These are phyloP conservation scores for Clavispora santaluciae DNA, from an alignment of 805 yeast species.

Conservation along the genomic window DNA sequence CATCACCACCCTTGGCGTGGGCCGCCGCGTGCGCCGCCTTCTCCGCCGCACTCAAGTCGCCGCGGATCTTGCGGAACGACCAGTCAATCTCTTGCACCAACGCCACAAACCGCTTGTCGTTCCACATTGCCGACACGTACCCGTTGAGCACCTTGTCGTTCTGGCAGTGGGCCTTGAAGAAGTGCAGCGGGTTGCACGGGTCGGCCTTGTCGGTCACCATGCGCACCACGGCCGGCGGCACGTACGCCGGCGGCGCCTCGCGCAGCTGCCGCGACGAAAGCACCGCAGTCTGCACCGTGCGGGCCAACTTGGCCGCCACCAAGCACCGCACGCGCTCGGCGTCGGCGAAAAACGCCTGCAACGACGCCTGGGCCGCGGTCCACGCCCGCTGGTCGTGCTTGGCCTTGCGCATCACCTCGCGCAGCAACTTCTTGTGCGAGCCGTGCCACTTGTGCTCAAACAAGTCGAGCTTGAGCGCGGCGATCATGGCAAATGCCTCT, in stretches of 20 bases:
- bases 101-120: slow-evolving; percentile 36
- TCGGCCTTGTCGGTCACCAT: slow-evolving; percentile 24
- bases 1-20: slow-evolving; percentile 15
- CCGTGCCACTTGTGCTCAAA: slow-evolving; percentile 49
- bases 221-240: slow-evolving; percentile 23
- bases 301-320: slow-evolving; percentile 30
- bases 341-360: slow-evolving; percentile 20
- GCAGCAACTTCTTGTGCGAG: slow-evolving; percentile 35
- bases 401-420: slow-evolving; percentile 26
- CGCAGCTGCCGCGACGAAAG: slow-evolving; percentile 26
- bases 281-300: slow-evolving; percentile 23
- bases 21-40: slow-evolving; percentile 20
- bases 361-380: slow-evolving; percentile 8
- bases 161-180: slow-evolving; percentile 39
- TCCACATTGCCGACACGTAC: slow-evolving; percentile 45
- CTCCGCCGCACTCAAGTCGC: slow-evolving; percentile 38
- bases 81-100: slow-evolving; percentile 35
- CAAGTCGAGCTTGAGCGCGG: slow-evolving; percentile 38
- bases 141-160: slow-evolving; percentile 38
- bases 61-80: slow-evolving; percentile 45
- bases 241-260: slow-evolving; percentile 30
- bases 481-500: slow-evolving; percentile 44
- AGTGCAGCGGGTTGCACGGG: slow-evolving; percentile 43
- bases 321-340: slow-evolving; percentile 19
- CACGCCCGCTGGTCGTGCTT: slow-evolving; percentile 14